A percentile compares a stretch with the other conserved stretches of the same genome.
Evolutionary conservation across 805 yeast genomes (phyloP).

Genomic region (Candida oleophila): DNA sequence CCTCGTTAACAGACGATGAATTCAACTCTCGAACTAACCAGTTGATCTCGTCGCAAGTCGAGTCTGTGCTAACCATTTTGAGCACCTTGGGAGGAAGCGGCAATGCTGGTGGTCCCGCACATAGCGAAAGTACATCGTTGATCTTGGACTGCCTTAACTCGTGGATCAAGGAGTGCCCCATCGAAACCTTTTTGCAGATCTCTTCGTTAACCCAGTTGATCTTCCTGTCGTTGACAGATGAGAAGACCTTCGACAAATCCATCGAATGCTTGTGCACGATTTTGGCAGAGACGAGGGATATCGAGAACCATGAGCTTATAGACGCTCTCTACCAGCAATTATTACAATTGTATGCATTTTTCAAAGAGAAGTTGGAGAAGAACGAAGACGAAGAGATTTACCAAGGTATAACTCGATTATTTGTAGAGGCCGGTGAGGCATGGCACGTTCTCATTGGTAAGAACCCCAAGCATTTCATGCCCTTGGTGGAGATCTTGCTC

Average conservation of each 20-base stretch:
- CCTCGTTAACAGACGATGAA: constrained; percentile 82
- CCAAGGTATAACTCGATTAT: constrained; percentile 70
- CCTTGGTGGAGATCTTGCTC: constrained; percentile 70
- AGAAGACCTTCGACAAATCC: constrained; percentile 77
- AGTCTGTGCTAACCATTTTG: constrained; percentile 63
- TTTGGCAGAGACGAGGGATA: constrained; percentile 77
- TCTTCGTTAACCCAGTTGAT: constrained; percentile 67
- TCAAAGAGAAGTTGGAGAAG: constrained; percentile 33
- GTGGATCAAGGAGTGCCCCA: constrained; percentile 87
- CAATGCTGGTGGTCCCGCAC: no score
- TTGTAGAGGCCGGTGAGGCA: constrained; percentile 90
- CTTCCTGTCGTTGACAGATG: constrained; percentile 57
- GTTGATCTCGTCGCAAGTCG: constrained; percentile 65
- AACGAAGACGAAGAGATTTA: constrained; percentile 64
- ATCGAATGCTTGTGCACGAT: constrained; percentile 84
- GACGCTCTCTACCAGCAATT: constrained; percentile 69
- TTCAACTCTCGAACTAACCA: constrained; percentile 61
- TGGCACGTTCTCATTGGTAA: constrained; percentile 89
- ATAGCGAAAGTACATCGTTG: constrained; percentile 27
- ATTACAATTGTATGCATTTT: constrained; percentile 54
- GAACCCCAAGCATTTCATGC: constrained; percentile 65
- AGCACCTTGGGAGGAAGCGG: constrained; percentile 40
- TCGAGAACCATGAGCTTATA: constrained; percentile 60
- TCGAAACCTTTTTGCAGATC: constrained; percentile 62
- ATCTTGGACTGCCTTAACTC: constrained; percentile 77